phyloP scores from a whole-genome alignment of 371 early-diverging fungal species.

The Entomophthora muscae region DNA sequence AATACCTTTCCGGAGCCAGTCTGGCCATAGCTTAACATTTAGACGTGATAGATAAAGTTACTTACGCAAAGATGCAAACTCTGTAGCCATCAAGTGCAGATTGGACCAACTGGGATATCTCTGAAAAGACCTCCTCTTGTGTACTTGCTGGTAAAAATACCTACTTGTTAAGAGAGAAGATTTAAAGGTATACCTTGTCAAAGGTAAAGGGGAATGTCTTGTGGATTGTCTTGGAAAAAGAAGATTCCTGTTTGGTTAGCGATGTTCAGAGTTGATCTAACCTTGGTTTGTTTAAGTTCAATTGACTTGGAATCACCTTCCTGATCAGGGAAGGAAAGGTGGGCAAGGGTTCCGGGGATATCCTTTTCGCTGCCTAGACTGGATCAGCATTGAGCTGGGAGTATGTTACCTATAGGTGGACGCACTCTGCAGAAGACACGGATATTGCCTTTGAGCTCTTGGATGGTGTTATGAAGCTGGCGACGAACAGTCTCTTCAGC shows the following conservation, averaged over 20 bases:
- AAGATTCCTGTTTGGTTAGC: slow-evolving; percentile 2
- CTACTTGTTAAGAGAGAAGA: slow-evolving; percentile 1
- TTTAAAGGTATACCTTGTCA: slow-evolving; percentile 29
- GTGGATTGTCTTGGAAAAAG: slow-evolving; percentile 16
- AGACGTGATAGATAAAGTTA: slow-evolving; percentile 7
- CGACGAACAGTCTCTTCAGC: slow-evolving; percentile 63
- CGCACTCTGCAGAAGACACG: slow-evolving; percentile 94
- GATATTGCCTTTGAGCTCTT: slow-evolving; percentile 93
- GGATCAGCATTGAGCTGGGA: not conserved
- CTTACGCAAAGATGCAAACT: slow-evolving; percentile 89
- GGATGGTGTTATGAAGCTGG: slow-evolving; percentile 75
- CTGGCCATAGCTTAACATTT: slow-evolving; percentile 67
- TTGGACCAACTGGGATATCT: slow-evolving; percentile 88
- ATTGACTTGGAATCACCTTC: slow-evolving; percentile 24
- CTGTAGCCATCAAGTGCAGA: slow-evolving; percentile 95
- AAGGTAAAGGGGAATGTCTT: slow-evolving; percentile 60
- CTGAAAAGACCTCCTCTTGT: slow-evolving; percentile 82
- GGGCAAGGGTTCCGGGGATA: not conserved
- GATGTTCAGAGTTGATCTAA: not conserved
- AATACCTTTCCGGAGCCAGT: slow-evolving; percentile 90
- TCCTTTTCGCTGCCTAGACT: not conserved
- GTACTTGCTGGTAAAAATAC: slow-evolving; percentile 53
- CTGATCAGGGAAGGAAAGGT: slow-evolving; percentile 9
- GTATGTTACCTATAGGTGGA: slow-evolving; percentile 34
- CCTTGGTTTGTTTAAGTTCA: slow-evolving; percentile 24